phyloP scores from a whole-genome alignment of 2,329 filamentous ascomycete species.

The Pseudocercospora macadamiae region DNA sequence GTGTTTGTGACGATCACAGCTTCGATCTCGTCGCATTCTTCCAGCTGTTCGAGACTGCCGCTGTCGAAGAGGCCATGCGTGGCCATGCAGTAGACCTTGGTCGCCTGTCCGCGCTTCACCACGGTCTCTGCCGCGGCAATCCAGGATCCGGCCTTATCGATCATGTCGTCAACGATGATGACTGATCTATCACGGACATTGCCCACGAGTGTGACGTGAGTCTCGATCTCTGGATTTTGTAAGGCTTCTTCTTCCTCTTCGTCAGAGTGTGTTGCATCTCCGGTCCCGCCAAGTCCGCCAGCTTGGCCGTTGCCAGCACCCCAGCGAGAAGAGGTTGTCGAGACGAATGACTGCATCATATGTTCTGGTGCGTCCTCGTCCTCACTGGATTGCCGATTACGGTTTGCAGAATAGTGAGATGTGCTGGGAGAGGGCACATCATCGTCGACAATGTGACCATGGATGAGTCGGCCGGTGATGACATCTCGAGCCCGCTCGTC shows the following conservation, averaged over 20 bases:
- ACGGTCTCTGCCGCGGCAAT: conserved; percentile 96
- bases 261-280: conserved; percentile 78
- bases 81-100: conserved; percentile 95
- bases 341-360: conserved; percentile 82
- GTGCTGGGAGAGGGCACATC: conserved; percentile 79
- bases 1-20: conserved; percentile 95
- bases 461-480: conserved; percentile 84
- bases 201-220: conserved; percentile 96
- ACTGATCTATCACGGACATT: conserved; percentile 87
- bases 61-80: conserved; percentile 94
- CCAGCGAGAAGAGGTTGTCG: conserved; percentile 72
- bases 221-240: conserved; percentile 78
- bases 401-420: conserved; percentile 61
- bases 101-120: conserved; percentile 87
- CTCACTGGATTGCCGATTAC: conserved; percentile 49
- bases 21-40: conserved; percentile 91
- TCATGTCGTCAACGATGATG: conserved; percentile 98
- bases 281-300: conserved; percentile 74
- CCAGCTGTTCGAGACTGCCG: conserved; percentile 85
- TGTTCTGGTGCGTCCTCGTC: conserved; percentile 68
- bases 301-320: conserved; percentile 44
- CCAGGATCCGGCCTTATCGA: conserved; percentile 96
- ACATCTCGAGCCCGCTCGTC: conserved; percentile 76
- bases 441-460: conserved; percentile 86
- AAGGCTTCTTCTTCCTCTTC: conserved; percentile 95